Conservation (phyloP, 805 yeast species). For the Teunomyces barrocoloradensis region DNA sequence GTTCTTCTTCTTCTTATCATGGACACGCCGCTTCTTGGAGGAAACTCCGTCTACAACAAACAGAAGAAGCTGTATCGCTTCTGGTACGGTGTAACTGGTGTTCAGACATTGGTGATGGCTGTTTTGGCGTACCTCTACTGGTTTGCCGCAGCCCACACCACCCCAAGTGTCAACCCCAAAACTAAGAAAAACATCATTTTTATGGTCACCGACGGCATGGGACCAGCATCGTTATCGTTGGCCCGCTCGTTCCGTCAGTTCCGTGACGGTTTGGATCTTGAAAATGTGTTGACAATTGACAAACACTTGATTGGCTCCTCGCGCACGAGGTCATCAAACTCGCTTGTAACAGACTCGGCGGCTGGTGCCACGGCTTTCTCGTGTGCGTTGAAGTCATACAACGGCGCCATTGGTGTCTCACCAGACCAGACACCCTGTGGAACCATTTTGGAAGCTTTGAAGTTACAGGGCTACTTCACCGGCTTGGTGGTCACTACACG, state of each 20-base stretch:
- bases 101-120: conserved; percentile 1
- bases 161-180: conserved; percentile 1
- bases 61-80: conserved; percentile 5
- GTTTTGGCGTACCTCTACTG: conserved; percentile 5
- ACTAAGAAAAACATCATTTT: conserved; percentile 73
- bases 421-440: conserved; percentile 75
- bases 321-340: conserved; percentile 74
- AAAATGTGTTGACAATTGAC: conserved; percentile 63
- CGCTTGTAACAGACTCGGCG: conserved; percentile 89
- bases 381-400: conserved; percentile 78
- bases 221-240: conserved; percentile 80
- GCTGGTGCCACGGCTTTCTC: conserved; percentile 97
- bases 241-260: conserved; percentile 73
- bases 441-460: conserved; percentile 83
- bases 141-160: neutral
- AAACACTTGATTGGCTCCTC: conserved; percentile 75
- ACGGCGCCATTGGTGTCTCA: conserved; percentile 89
- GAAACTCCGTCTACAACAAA: conserved; percentile 8
- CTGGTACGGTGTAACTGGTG: conserved; percentile 2
- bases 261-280: conserved; percentile 50
- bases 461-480: conserved; percentile 73
- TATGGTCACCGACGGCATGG: conserved; percentile 95
- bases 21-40: conserved; percentile 10
- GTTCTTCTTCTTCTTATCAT: neutral
- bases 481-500: conserved; percentile 93